These are phyloP conservation scores for Picea mariana DNA, from an alignment of 83 land plant genomes.

Conservation along the genomic window DNA sequence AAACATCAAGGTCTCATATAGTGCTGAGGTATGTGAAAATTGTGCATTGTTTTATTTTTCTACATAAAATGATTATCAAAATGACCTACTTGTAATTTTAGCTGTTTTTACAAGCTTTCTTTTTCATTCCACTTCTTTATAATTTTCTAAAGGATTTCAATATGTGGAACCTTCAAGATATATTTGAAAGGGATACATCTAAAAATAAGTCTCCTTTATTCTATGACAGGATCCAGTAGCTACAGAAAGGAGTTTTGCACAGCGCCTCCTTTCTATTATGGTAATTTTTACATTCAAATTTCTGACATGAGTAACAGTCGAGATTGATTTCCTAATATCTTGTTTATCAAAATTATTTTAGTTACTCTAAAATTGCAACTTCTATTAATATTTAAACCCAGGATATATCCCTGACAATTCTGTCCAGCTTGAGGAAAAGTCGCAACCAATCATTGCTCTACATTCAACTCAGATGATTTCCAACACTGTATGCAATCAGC, in stretches of 20 bases:
- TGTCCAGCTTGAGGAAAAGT: background rate
- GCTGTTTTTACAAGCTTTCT: background rate
- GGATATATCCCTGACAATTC: background rate
- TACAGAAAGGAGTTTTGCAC: constrained; percentile 79
- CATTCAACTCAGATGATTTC: too few species aligned
- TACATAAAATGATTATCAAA: background rate
- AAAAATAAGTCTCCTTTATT: background rate
- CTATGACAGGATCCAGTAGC: constrained; percentile 72
- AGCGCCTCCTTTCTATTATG: constrained; percentile 80
- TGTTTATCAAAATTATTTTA: too few species aligned
- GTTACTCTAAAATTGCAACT: too few species aligned
- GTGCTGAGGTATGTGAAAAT: constrained; percentile 62
- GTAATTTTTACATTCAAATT: constrained; percentile 16
- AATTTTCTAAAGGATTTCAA: background rate
- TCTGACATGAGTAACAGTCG: too few species aligned
- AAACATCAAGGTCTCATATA: constrained; percentile 58
- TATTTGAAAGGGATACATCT: background rate
- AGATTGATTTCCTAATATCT: too few species aligned
- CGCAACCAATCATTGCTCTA: background rate
- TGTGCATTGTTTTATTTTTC: background rate
- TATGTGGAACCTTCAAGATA: background rate
- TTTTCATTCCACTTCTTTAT: background rate
- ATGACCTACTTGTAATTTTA: background rate
- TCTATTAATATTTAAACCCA: too few species aligned
- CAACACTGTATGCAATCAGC: too few species aligned